Evolutionary conservation across 257 asterid species (phyloP), one percentile per base, ranked within the genome.

Genomic region (Fraxinus quadrangulata): DNA sequence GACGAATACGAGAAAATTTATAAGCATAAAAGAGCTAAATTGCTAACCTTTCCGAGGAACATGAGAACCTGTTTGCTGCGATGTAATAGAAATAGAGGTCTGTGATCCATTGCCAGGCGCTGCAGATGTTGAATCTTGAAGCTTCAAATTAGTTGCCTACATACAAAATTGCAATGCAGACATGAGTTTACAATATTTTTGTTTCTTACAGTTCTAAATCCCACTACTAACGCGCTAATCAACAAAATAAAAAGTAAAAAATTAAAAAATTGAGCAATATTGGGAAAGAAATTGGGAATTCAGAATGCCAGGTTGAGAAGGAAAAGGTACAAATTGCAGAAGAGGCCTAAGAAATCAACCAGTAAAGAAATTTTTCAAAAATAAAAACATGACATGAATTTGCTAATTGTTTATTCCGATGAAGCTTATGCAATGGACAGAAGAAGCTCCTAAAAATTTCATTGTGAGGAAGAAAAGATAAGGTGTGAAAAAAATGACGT

Each of bases 71-170:
- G 67, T 30, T 17, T 65, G 72, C 36, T 85, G 88, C 4, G 92
- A 75, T 3, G 87, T 72, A 75, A 68, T 81, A 3, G 91, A 80
- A 75, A 75, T 79, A 5, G 91, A 80, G 19, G 81, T 85, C 80
- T 86, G 87, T 54, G 93, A 77, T 37, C 87, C 87, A 72, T 80
- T 70, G 77, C 84, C 96, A 13, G 89, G 74, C 26, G 71, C 85
- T 23, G 67, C 77, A 7, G 81, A 82, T 31, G 84, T 81, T 40
- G 91, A 74, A 47, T 84, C 87, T 72, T 67, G 81, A 71, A 90
- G 81, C 82, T 83, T 89, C 73, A 85, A 82, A 77, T 54, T 79
- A 77, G 78, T 83, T 70, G 87, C 96, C 97, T 94, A 84, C 14
- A 28, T 9, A 42, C 47, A 69, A 28, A 17, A 56, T 76, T 69